Conservation (phyloP, 371 early-diverging fungal species). For the Rhizopus arrhizus region DNA sequence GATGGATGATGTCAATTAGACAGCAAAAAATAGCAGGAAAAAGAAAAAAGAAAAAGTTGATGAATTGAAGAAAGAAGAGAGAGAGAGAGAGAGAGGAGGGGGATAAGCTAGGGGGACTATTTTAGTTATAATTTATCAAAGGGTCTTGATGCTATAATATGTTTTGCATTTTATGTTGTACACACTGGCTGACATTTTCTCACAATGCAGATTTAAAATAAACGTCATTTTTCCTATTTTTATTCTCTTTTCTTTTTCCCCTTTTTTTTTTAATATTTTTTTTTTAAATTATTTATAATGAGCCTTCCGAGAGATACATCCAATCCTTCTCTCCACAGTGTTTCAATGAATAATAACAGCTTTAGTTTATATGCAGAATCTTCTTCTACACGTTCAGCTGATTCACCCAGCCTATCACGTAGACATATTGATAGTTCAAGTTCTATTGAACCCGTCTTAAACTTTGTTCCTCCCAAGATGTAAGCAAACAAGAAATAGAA, state of each 20-base stretch:
- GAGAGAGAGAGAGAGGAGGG: too few species aligned
- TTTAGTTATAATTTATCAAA: too few species aligned
- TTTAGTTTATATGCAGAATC: slow-evolving; percentile 35
- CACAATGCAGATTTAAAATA: not conserved
- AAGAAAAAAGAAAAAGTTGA: too few species aligned
- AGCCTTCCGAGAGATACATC: slow-evolving; percentile 3
- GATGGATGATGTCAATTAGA: too few species aligned
- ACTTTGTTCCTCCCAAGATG: slow-evolving; percentile 35
- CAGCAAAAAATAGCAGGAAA: too few species aligned
- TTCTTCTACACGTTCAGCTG: slow-evolving; percentile 24
- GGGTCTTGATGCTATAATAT: too few species aligned
- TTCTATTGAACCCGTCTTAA: slow-evolving; percentile 6
- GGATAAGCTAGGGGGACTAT: too few species aligned
- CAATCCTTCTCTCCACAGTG: slow-evolving; percentile 17
- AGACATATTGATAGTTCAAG: slow-evolving; percentile 14
- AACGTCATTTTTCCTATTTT: not conserved
- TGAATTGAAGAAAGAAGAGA: too few species aligned
- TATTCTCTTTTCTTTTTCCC: slow-evolving; percentile 5
- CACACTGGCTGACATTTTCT: not conserved
- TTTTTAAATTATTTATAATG: not conserved
- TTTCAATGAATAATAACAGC: not conserved
- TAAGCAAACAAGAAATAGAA: slow-evolving; percentile 11
- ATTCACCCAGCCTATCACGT: slow-evolving; percentile 24
- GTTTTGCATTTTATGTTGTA: too few species aligned
- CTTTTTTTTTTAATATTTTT: slow-evolving; percentile 9